Evolutionary conservation across 805 yeast genomes (phyloP), one percentile per base, ranked within the genome.

Genomic region (Teunomyces stri): DNA sequence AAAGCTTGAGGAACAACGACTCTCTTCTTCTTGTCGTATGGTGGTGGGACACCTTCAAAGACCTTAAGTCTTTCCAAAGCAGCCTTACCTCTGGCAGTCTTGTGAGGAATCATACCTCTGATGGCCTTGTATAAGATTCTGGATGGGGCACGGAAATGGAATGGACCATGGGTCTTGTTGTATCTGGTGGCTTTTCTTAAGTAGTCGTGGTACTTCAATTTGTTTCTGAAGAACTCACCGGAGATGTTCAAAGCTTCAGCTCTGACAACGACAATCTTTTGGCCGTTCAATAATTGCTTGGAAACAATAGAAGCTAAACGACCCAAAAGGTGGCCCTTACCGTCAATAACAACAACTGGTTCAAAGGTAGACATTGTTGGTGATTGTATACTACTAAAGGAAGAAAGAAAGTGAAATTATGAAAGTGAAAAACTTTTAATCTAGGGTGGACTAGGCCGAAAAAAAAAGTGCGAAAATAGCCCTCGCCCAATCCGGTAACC

Each of bases 71-170:
- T 91, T 83, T 91, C 98, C 72, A 94, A 79, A 69, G 99, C 99
- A 74, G 98, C 98, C 83, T 89, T 87, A 80, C 99, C 99, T 81
- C 98, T 94, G 67, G 98, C 94, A 65, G 99, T 94, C 90, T 94
- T 94, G 91, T 94, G 98, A 75, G 97, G 81, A 70, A 94, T 81
- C 99, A 94, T 94, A 81, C 99, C 99, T 76, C 96, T 88, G 75
- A 94, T 79, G 71, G 99, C 97, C 87, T 94, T 94, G 95, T 91
- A 91, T 80, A 94, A 90, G 80, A 94, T 92, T 82, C 98, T 90
- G 58, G 98, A 91, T 78, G 99, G 99, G 58, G 99, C 99, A 81
- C 98, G 94, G 96, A 94, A 94, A 78, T 94, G 99, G 97, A 92
- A 94, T 72, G 98, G 98, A 82, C 99, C 99, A 77, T 90, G 87